A percentile compares a stretch with the other conserved stretches of the same genome.
Conservation (phyloP, 2,329 filamentous ascomycete genomes). For the Blumeriella jaapii region DNA sequence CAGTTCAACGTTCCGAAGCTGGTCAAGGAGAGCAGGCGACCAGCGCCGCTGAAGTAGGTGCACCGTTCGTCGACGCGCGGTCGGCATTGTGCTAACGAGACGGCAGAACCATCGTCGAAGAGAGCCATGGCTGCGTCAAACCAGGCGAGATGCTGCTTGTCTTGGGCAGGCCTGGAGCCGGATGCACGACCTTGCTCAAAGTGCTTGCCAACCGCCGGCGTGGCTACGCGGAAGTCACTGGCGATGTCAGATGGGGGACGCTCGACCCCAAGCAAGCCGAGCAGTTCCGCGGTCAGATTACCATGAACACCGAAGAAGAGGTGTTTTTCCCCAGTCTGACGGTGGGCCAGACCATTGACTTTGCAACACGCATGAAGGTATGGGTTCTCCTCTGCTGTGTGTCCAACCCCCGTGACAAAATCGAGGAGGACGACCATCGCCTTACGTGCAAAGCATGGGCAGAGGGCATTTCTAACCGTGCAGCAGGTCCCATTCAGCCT, state of each 20-base stretch:
- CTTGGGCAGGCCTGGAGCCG: conserved; percentile 54
- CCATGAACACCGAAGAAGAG: conserved; percentile 42
- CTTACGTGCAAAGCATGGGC: not conserved
- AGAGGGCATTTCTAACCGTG: not conserved
- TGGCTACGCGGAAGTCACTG: conserved; percentile 46
- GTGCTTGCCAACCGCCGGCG: conserved; percentile 52
- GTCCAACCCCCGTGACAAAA: not conserved
- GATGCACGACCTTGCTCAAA: conserved; percentile 62
- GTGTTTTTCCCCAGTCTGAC: conserved; percentile 39
- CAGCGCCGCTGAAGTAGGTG: conserved; percentile 39
- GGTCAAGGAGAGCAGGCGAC: conserved; percentile 39
- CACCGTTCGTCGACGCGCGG: not conserved
- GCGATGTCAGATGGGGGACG: conserved; percentile 45
- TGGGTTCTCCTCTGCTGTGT: not conserved
- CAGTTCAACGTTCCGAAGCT: conserved; percentile 19
- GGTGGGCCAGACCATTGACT: conserved; percentile 40
- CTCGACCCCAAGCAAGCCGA: conserved; percentile 32
- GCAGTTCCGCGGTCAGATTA: conserved; percentile 44
- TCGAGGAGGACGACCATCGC: not conserved
- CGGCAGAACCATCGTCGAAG: conserved; percentile 46
- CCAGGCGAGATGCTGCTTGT: conserved; percentile 64
- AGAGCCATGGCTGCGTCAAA: conserved; percentile 56
- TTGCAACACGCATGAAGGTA: conserved; percentile 43
- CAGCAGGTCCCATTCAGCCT: conserved; percentile 29
- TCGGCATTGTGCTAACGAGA: not conserved